These are phyloP conservation scores for Monosporascus sp. DNA, from an alignment of 2,329 filamentous ascomycete species.

Conservation along the genomic window DNA sequence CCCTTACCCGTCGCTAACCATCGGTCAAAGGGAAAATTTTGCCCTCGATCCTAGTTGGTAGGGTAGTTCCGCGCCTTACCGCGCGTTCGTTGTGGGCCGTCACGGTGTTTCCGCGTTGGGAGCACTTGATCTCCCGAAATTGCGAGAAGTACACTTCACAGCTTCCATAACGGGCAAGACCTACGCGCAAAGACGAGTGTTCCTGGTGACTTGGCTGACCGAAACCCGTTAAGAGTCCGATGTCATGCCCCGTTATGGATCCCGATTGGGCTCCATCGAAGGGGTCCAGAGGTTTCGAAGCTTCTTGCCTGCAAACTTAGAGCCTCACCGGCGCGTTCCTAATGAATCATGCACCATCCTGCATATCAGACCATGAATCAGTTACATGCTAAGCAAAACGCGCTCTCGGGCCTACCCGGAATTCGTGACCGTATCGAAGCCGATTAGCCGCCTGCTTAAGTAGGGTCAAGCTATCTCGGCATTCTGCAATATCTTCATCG, in stretches of 20 bases:
- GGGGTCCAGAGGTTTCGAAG: not conserved
- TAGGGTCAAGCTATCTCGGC: too few relatives aligned
- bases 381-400: not conserved
- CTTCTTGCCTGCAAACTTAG: not conserved
- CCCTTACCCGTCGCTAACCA: not conserved
- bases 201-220: conserved; percentile 9
- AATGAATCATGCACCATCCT: not conserved
- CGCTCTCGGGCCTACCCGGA: too few relatives aligned
- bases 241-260: not conserved
- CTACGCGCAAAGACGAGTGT: conserved; percentile 2
- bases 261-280: not conserved
- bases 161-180: conserved; percentile 16
- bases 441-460: too few relatives aligned
- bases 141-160: conserved; percentile 8
- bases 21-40: not conserved
- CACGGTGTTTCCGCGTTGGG: too few relatives aligned
- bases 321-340: not conserved
- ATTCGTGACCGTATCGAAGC: too few relatives aligned
- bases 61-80: not conserved
- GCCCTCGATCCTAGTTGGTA: not conserved
- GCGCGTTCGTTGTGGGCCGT: not conserved
- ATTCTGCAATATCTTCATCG: too few relatives aligned
- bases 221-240: not conserved
- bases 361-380: not conserved
- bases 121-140: too few relatives aligned